Base-by-base conservation (phyloP, 2,329 filamentous ascomycete species). In the Dactylonectria estremocensis region DNA sequence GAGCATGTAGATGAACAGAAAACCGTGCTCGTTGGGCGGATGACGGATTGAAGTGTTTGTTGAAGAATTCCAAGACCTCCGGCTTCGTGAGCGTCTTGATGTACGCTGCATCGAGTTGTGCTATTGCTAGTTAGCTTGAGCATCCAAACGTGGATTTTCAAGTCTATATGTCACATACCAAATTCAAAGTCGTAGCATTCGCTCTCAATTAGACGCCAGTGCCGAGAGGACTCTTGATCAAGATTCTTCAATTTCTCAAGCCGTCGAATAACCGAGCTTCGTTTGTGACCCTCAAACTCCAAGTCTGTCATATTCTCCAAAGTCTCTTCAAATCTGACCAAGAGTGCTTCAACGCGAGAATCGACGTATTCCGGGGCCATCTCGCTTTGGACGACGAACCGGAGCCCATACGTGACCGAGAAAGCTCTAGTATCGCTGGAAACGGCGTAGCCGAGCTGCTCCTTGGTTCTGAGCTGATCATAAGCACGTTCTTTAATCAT, bases 381-480 rank as follows among this genome's bases (percentile, higher is more conserved):
- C 82, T 99, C 95, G 78, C 94, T 97, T 83, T 99, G 96, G 35
- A 99, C 94, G 69, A 98, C 89, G 70, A 99, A 92, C 6, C 95
- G 89, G 81, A 96, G 96, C 1, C 93, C 94, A 75, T 94, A 92
- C 0, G 92, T 95, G 1, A 92, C 95, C n/a, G 90, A 84, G 63
- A 92, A 90, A 59, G 88, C 88, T 45, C 92, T 87, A 11, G 90
- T 86, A 31, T 94, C 93, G 56, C 93, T 95, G 81, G 95, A 97
- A 1, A 99, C 95, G 60, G 99, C 93, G 75, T 99, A 99, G 13
- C 96, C 96, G 8, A 99, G 91, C 82, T 99, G 95, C 80, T 99
- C 95, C 81, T 98, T 98, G 49, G 96, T 98, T 56, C 96, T 90
- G 8, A 99, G 87, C 80, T 97, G 95, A 81, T 99, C 94, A 78